Percentiles rank a stretch among this genome's conserved stretches.
Conservation (phyloP, 495 filamentous ascomycete species). For the Hypoxylon trugodes region DNA sequence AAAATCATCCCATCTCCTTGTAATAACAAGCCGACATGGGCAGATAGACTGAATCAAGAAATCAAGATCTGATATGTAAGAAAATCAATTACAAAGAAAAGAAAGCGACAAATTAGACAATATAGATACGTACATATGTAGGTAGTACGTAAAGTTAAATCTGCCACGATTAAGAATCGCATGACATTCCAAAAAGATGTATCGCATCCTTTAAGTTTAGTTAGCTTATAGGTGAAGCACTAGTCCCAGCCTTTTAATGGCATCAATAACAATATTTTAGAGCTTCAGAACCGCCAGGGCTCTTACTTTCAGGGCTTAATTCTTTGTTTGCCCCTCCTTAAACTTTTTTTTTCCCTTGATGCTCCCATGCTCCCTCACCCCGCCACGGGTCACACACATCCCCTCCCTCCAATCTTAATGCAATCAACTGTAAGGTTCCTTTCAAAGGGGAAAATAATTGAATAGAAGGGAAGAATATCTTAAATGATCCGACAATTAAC, state of each 20-base stretch:
- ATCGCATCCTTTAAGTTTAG: conserved; percentile 19
- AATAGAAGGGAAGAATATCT: neutral
- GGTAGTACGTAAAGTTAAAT: neutral
- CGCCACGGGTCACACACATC: conserved; percentile 17
- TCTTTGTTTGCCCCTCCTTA: conserved; percentile 32
- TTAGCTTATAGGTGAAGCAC: conserved; percentile 15
- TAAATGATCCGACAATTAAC: conserved; percentile 6
- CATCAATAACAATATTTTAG: conserved; percentile 7
- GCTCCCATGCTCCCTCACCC: conserved; percentile 7
- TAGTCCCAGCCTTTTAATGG: conserved; percentile 8
- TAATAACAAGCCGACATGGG: too few species aligned
- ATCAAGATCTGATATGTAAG: neutral
- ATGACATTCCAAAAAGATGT: conserved; percentile 5
- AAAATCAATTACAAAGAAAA: neutral
- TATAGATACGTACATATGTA: neutral
- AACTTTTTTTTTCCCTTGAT: conserved; percentile 3
- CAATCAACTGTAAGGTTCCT: too few species aligned
- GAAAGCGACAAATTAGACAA: neutral
- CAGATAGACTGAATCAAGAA: too few species aligned
- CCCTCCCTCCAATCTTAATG: conserved; percentile 8
- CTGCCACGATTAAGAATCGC: neutral
- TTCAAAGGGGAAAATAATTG: neutral
- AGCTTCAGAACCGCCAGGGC: too few species aligned
- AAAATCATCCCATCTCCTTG: too few species aligned
- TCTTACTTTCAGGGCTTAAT: conserved; percentile 8